Conservation (phyloP, 805 yeast genomes). For the Kregervanrija delftensis region DNA sequence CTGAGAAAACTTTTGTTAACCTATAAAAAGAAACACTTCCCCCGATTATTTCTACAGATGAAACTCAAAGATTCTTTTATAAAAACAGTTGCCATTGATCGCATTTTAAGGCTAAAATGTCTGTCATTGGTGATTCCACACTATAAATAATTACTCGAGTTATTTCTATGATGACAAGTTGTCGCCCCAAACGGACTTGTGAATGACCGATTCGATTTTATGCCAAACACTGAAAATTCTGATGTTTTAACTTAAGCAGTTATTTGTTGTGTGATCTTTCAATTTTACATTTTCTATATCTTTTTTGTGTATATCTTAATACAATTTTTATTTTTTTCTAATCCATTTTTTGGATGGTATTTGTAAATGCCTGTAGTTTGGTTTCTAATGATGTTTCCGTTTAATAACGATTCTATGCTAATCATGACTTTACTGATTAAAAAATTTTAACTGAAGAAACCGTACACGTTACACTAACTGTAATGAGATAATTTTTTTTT, state of each 20-base stretch:
- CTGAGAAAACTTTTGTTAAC: no score
- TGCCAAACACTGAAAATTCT: constrained; percentile 67
- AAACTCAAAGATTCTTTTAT: no score
- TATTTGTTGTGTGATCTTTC: not conserved
- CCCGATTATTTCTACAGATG: no score
- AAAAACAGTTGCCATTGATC: no score
- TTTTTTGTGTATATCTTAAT: not conserved
- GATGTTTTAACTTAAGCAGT: constrained; percentile 25
- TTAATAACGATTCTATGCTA: constrained; percentile 38
- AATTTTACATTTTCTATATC: not conserved
- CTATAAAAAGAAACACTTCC: no score
- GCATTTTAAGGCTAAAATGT: no score
- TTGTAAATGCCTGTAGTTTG: not conserved
- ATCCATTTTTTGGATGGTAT: not conserved
- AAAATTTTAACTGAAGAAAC: constrained; percentile 15
- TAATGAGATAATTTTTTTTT: no score
- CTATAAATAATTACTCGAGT: no score
- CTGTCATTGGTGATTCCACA: no score
- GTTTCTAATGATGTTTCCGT: constrained; percentile 9
- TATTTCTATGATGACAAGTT: constrained; percentile 48
- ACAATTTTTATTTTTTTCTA: not conserved
- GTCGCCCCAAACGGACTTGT: constrained; percentile 72
- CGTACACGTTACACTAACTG: no score
- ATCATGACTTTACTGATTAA: constrained; percentile 48
- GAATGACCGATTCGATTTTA: constrained; percentile 60